A percentile compares a stretch with the other conserved stretches of the same genome.
Evolutionary conservation across 768 basidiomycete genomes (phyloP).

Genomic region (Lactarius sanguifluus): DNA sequence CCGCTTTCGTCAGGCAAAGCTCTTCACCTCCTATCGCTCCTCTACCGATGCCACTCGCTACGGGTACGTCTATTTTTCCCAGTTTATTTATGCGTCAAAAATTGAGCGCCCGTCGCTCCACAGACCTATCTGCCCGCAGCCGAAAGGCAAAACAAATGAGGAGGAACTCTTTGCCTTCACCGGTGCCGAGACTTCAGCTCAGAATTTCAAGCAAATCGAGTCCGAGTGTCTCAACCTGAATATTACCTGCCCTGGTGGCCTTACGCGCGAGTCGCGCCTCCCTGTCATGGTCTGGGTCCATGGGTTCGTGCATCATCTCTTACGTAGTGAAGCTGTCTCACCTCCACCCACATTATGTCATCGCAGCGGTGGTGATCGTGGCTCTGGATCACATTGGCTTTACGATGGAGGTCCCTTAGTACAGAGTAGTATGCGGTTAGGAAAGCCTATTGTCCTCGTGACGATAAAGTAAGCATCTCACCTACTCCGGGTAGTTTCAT

Average conservation of each 20-base stretch:
- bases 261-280: constrained; percentile 50
- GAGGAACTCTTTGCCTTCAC: constrained; percentile 62
- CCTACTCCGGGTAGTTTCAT: constrained; percentile 28
- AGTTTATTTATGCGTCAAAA: not conserved
- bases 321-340: constrained; percentile 7
- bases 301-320: constrained; percentile 50
- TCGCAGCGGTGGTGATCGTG: constrained; percentile 65
- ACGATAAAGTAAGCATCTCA: constrained; percentile 64
- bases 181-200: constrained; percentile 51
- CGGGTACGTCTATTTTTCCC: constrained; percentile 50
- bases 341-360: constrained; percentile 22
- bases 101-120: not conserved
- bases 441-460: constrained; percentile 69
- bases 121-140: constrained; percentile 78
- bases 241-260: constrained; percentile 69
- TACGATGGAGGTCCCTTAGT: constrained; percentile 75
- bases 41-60: constrained; percentile 61
- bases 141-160: constrained; percentile 49
- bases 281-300: constrained; percentile 90
- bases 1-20: constrained; percentile 71
- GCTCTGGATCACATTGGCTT: constrained; percentile 74
- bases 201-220: constrained; percentile 63
- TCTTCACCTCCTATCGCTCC: constrained; percentile 56
- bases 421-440: constrained; percentile 57
- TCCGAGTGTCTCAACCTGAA: constrained; percentile 80